phyloP scores from a whole-genome alignment of 345 rosid genomes.

The Gossypioides kirkii region DNA sequence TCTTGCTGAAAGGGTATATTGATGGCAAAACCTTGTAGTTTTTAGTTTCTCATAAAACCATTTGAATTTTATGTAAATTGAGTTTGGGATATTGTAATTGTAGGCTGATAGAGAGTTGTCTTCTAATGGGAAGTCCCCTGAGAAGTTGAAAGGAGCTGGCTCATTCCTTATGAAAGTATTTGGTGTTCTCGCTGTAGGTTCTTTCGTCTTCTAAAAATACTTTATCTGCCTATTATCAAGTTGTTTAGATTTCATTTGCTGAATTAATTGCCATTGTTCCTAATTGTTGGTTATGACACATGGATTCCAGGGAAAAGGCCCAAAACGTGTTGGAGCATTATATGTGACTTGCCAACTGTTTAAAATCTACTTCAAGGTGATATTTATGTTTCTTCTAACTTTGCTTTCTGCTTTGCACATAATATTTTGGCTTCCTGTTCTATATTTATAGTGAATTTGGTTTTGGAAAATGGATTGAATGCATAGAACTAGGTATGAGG shows the following conservation, averaged over 20 bases:
- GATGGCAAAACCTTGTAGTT: not conserved
- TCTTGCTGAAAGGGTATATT: conserved; percentile 90
- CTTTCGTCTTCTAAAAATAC: not conserved
- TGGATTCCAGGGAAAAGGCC: conserved; percentile 76
- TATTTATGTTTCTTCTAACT: conserved; percentile 3
- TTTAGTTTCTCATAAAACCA: not conserved
- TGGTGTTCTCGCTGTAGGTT: conserved; percentile 92
- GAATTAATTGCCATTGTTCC: conserved; percentile 2
- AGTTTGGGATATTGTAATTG: conserved; percentile 17
- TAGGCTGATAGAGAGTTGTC: conserved; percentile 89
- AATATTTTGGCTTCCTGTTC: not conserved
- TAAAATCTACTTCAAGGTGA: conserved; percentile 90
- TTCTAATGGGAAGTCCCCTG: conserved; percentile 77
- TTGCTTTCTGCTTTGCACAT: not conserved
- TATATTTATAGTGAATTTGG: not conserved
- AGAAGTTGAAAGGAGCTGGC: conserved; percentile 92
- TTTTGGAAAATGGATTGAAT: not conserved
- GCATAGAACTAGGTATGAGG: not conserved
- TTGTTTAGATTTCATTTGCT: conserved; percentile 10
- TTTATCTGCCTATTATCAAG: conserved; percentile 5
- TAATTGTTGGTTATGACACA: conserved; percentile 10
- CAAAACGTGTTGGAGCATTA: conserved; percentile 91
- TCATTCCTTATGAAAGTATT: conserved; percentile 95
- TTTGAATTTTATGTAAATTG: not conserved
- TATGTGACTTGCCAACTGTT: conserved; percentile 94